Base-by-base conservation (phyloP, 306 rosid genomes). In the Rosa chinensis region DNA sequence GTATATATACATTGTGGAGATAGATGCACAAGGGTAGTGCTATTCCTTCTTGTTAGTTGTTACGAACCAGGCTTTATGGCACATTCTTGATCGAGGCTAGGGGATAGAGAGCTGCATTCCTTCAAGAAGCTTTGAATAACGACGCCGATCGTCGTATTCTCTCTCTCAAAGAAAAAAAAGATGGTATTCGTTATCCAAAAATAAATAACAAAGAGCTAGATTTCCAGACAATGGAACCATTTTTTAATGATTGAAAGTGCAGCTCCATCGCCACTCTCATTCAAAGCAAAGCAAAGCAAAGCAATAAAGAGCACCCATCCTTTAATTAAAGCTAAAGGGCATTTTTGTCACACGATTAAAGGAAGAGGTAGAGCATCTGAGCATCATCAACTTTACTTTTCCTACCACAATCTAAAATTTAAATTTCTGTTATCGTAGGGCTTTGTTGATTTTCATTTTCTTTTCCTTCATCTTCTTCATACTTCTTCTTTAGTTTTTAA, bases 321-420 rank as follows among this genome's bases (percentile, higher is more conserved):
- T 88, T 91, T 87, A 85, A 76, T 85, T 89, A 93, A 89, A 93
- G 98, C 90, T 82, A 88, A 89, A 87, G 95, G 95, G 89, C 84
- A 92, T 77, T 90, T 82, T 92, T 89, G 98, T 86, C 95, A 86
- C 70, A 76, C 64, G 76, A 87, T 83, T 67, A 82, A 85, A 83
- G 72, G 85, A 81, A 82, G 55, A 72, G n/a, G 71, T 16, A 8
- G 71, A 14, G 17, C 21, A 61, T 61, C 16, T 55, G 45, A 85
- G 88, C 92, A 87, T 83, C 85, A 84, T 55, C 77, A 76, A 64
- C 90, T 90, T 87, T 86, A 76, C 88, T 86, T 84, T 80, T 73
- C 79, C 72, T 83, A 78, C 79, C 88, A 82, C 87, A 89, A 88
- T 85, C 84, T 72, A 2, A 18, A 82, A 90, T 90, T 91, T 84